Conservation (phyloP, 2,329 filamentous ascomycete species). For the Orbilia javanica region DNA sequence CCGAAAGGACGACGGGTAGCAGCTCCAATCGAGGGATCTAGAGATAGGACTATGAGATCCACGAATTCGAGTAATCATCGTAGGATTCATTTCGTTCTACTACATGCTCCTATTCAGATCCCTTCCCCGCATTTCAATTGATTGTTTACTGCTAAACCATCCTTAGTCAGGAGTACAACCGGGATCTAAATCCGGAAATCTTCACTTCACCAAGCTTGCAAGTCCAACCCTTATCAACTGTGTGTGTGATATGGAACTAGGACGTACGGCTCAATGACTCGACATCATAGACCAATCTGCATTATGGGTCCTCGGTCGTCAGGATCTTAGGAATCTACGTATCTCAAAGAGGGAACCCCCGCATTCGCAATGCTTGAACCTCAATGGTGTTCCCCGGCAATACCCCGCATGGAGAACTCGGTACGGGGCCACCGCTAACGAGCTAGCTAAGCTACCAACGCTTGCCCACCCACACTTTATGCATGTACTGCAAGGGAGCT, state of each 20-base stretch:
- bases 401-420: slow-evolving; percentile 22
- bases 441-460: no score
- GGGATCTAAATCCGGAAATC: slow-evolving; percentile 10
- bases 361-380: neutral
- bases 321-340: neutral
- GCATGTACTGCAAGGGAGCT: neutral
- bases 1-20: no score
- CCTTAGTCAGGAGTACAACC: neutral
- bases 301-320: neutral
- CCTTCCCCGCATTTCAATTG: neutral
- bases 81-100: slow-evolving; percentile 2
- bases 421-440: slow-evolving; percentile 7
- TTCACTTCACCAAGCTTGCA: neutral
- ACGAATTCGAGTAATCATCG: neutral
- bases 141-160: neutral
- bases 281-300: neutral
- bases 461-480: neutral
- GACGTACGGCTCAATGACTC: slow-evolving; percentile 13
- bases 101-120: neutral
- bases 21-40: neutral
- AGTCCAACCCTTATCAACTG: no score
- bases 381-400: slow-evolving; percentile 17
- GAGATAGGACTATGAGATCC: neutral
- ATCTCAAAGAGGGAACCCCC: neutral
- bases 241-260: neutral